A percentile compares a stretch with the other conserved stretches of the same genome.
phyloP scores from a whole-genome alignment of 768 basidiomycete species.

The Punctularia strigosozonata region DNA sequence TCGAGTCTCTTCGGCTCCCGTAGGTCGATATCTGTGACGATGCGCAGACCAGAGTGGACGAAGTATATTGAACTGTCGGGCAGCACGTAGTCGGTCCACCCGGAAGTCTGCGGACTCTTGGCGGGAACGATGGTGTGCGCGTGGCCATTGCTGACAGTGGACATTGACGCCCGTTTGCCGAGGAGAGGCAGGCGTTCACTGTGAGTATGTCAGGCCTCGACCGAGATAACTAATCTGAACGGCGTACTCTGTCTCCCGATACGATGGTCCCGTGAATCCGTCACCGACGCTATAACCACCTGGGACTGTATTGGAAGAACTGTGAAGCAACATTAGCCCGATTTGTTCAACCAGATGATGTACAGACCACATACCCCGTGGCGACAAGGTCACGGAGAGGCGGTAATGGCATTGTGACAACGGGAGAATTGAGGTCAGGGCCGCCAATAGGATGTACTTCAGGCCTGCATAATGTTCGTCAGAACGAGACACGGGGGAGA shows the following conservation, averaged over 20 bases:
- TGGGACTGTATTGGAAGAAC: too few species aligned
- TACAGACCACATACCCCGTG: too few species aligned
- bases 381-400: too few species aligned
- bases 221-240: constrained; percentile 1
- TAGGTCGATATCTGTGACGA: constrained; percentile 65
- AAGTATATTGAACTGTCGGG: constrained; percentile 67
- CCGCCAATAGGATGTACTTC: too few species aligned
- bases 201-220: constrained; percentile 2
- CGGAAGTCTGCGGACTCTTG: constrained; percentile 34
- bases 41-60: constrained; percentile 44
- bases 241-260: constrained; percentile 17
- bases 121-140: constrained; percentile 17
- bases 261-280: background rate
- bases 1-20: constrained; percentile 39
- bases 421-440: too few species aligned
- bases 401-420: too few species aligned
- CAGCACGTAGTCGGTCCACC: constrained; percentile 69
- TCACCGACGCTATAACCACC: too few species aligned
- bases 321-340: too few species aligned
- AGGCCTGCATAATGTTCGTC: too few species aligned
- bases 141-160: constrained; percentile 9
- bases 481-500: too few species aligned
- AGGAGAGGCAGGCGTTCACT: constrained; percentile 49
- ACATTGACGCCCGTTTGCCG: constrained; percentile 20
- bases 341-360: too few species aligned